Percentiles rank a stretch among this genome's conserved stretches.
Conservation (phyloP, 1,284 basidiomycete genomes). For the Takashimella tepidaria region DNA sequence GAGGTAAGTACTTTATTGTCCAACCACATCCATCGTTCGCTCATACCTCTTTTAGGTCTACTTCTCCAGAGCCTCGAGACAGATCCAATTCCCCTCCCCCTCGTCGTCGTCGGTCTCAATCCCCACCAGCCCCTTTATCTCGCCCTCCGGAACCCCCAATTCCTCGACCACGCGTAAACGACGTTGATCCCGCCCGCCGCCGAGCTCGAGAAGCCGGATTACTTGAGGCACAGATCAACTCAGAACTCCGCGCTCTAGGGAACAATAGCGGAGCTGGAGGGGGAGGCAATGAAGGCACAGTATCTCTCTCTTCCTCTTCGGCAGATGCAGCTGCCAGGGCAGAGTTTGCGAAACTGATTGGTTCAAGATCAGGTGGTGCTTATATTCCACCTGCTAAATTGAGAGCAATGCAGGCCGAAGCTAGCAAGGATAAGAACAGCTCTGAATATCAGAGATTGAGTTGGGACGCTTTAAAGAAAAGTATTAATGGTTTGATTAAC, state of each 20-base stretch:
- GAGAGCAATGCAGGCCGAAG: conserved; percentile 84
- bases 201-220: conserved; percentile 69
- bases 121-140: conserved; percentile 20
- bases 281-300: conserved; percentile 51
- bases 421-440: conserved; percentile 72
- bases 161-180: conserved; percentile 59
- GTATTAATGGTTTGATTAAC: conserved; percentile 99
- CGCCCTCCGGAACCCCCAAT: conserved; percentile 28
- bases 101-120: conserved; percentile 40
- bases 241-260: no score
- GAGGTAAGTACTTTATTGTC: conserved; percentile 31
- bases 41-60: conserved; percentile 26
- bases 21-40: not conserved
- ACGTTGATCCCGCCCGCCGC: conserved; percentile 70
- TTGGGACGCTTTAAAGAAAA: conserved; percentile 97
- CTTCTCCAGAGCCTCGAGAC: conserved; percentile 37
- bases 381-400: conserved; percentile 94
- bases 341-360: conserved; percentile 73
- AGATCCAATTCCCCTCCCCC: conserved; percentile 44
- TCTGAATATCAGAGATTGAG: conserved; percentile 92
- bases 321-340: conserved; percentile 57
- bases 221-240: conserved; percentile 67
- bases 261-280: no score
- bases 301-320: conserved; percentile 22
- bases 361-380: conserved; percentile 77